Percentiles rank a stretch among this genome's conserved stretches.
These are phyloP conservation scores for Aspergillus ochraceus DNA, from an alignment of 2,329 filamentous ascomycete species.

Conservation along the genomic window DNA sequence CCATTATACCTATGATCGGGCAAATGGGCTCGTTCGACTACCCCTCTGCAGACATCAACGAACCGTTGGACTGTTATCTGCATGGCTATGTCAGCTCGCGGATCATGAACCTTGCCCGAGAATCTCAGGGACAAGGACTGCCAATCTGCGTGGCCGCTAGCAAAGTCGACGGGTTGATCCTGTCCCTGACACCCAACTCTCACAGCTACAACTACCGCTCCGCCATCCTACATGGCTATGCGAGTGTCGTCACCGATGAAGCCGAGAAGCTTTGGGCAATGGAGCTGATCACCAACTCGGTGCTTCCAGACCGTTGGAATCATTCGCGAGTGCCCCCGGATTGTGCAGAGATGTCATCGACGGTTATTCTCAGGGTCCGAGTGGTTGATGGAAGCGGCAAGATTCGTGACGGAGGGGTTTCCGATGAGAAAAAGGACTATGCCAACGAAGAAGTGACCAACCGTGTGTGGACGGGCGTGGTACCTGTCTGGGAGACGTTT, in stretches of 20 bases:
- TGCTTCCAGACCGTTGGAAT: constrained; percentile 69
- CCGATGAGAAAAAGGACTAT: constrained; percentile 60
- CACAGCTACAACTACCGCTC: constrained; percentile 89
- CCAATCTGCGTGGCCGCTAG: constrained; percentile 72
- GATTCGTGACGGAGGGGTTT: constrained; percentile 64
- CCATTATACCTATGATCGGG: constrained; percentile 81
- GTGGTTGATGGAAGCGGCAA: constrained; percentile 75
- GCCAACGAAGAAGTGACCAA: constrained; percentile 47
- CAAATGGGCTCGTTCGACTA: constrained; percentile 71
- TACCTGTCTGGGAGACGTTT: constrained; percentile 63
- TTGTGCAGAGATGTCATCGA: constrained; percentile 71
- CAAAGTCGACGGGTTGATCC: constrained; percentile 75
- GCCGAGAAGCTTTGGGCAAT: constrained; percentile 78
- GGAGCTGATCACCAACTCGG: constrained; percentile 72
- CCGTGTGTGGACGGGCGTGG: constrained; percentile 61
- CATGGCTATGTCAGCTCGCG: constrained; percentile 82
- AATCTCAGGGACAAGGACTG: constrained; percentile 53
- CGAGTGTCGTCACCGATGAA: constrained; percentile 62
- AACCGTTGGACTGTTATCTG: constrained; percentile 74
- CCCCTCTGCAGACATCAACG: constrained; percentile 60
- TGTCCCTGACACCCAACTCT: constrained; percentile 74
- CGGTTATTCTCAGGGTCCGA: constrained; percentile 67
- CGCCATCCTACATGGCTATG: constrained; percentile 74
- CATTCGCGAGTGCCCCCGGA: constrained; percentile 70
- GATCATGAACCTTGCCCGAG: constrained; percentile 66